These are phyloP conservation scores for Blastobotrys attinorum DNA, from an alignment of 805 yeast genomes.

Conservation along the genomic window DNA sequence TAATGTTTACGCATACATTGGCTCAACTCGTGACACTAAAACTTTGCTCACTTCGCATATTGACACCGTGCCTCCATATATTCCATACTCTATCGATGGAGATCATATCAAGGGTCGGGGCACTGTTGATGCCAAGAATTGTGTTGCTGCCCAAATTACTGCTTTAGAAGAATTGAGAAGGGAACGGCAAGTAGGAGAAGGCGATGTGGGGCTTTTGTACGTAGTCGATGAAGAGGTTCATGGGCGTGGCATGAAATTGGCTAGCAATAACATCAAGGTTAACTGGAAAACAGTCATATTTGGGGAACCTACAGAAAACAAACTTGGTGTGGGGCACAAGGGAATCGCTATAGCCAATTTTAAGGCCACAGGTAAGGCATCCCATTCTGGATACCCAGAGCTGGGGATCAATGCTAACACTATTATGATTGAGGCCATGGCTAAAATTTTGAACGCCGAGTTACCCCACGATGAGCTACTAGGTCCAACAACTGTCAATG, in stretches of 20 bases:
- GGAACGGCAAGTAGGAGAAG: conserved; percentile 40
- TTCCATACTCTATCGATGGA: conserved; percentile 42
- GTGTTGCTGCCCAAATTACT: conserved; percentile 54
- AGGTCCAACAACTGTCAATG: conserved; percentile 55
- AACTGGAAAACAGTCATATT: conserved; percentile 57
- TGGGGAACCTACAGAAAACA: conserved; percentile 71
- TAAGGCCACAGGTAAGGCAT: conserved; percentile 45
- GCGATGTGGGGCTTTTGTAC: conserved; percentile 50
- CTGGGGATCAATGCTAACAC: conserved; percentile 57
- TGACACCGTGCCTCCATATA: conserved; percentile 65
- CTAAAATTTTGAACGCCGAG: conserved; percentile 35
- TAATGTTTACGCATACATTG: conserved; percentile 53
- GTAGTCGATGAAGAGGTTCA: conserved; percentile 69
- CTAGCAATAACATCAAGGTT: conserved; percentile 31
- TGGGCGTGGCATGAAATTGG: conserved; percentile 54
- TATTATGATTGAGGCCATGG: conserved; percentile 43
- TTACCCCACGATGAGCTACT: conserved; percentile 46
- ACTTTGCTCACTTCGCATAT: conserved; percentile 56
- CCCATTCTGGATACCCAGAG: conserved; percentile 67
- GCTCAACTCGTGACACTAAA: conserved; percentile 37
- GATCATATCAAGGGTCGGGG: conserved; percentile 58
- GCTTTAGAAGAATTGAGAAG: conserved; percentile 43
- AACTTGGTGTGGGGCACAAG: conserved; percentile 63
- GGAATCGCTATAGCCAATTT: conserved; percentile 42
- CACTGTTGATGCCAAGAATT: conserved; percentile 61